These are phyloP conservation scores for Aspergillus intermedius DNA, from an alignment of 2,329 filamentous ascomycete species.

Conservation along the genomic window DNA sequence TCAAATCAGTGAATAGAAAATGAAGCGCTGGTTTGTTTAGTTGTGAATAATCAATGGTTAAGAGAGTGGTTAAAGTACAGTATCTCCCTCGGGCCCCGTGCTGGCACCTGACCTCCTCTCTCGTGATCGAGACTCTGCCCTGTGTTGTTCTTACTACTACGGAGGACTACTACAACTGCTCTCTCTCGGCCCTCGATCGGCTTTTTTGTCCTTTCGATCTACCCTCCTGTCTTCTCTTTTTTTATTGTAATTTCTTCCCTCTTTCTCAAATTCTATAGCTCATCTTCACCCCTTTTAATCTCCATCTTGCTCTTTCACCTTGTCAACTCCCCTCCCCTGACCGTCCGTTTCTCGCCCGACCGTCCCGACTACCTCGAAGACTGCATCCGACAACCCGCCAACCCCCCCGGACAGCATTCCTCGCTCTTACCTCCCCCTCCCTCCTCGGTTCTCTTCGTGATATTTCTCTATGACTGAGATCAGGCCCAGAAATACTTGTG, in stretches of 20 bases:
- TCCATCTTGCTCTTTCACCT: slow-evolving; percentile 1
- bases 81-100: too few species aligned
- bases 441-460: not conserved
- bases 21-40: too few species aligned
- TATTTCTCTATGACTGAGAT: slow-evolving; percentile 12
- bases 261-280: not conserved
- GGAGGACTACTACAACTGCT: not conserved
- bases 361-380: slow-evolving; percentile 1
- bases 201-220: not conserved
- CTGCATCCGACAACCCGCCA: not conserved
- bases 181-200: not conserved
- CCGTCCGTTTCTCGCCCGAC: not conserved
- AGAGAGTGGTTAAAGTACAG: too few species aligned
- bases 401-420: slow-evolving; percentile 9
- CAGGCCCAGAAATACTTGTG: slow-evolving; percentile 2
- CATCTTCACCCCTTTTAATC: slow-evolving; percentile 1
- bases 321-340: not conserved
- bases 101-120: not conserved
- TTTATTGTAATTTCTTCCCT: not conserved
- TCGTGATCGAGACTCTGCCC: not conserved
- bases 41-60: too few species aligned
- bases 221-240: slow-evolving; percentile 1
- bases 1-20: too few species aligned
- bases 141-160: not conserved
- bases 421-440: slow-evolving; percentile 1